Base-by-base conservation (phyloP, 192 early-diverging fungal species). In the Coemansia asiatica region DNA sequence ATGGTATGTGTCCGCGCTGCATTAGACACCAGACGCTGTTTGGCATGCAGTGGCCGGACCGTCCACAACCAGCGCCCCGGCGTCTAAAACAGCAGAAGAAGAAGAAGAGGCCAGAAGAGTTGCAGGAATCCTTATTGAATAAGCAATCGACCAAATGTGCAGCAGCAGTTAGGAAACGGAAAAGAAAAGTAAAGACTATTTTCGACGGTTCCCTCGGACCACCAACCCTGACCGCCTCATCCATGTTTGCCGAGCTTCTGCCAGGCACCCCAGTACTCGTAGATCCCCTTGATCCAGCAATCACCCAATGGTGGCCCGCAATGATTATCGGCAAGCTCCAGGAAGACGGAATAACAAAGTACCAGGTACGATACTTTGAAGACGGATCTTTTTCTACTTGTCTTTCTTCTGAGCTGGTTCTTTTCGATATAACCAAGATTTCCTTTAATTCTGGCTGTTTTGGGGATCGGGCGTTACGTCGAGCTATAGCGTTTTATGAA, bases 361-460 rank as follows among this genome's bases (percentile, higher is more conserved):
- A 64, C 50, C 65, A 78, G 31, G 75, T 78, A 55, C 73, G 74
- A 18, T 76, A 69, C 61, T 81, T 81, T 56, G 79, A 81, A 54
- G 79, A 81, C 54, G 69, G 68, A 2, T 76, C 74, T 13, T 81
- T 46, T 16, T 72, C 79, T 7, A 16, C 26, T 23, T 81, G 79
- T 16, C 67, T 56, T 36, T 54, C 69, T 0, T 40, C 68, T 61
- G 79, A 81, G n/a, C 65, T 81, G 55, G 51, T 57, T 26, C 57
- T 72, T 18, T 56, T 75, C 2, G 67, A 72, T 21, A 70, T 74
- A 1, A 50, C 51, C 0, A 10, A 44, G 35, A 18, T 48, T 2
- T 53, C 69, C 10, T 57, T 68, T 53, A 7, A 61, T 9, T n/a
- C 33, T 23, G 35, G 9, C 12, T 21, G 38, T 64, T 28, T 81